phyloP scores from a whole-genome alignment of 2,329 filamentous ascomycete genomes.

The Calonectria multiphialidica region DNA sequence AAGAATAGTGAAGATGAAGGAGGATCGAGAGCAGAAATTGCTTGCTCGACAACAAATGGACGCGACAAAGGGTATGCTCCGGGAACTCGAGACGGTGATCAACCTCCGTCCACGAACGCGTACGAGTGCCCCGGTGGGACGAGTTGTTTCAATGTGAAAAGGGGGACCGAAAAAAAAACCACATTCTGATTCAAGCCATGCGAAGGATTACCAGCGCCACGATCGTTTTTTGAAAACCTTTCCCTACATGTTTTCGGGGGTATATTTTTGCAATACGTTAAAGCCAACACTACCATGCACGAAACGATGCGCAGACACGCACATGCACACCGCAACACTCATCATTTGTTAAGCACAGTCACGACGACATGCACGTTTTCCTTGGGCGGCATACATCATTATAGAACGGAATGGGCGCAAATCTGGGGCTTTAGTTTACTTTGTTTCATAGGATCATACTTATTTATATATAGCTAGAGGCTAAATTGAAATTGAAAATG shows the following conservation, averaged over 20 bases:
- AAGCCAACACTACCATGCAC: constrained; percentile 6
- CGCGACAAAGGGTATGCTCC: constrained; percentile 88
- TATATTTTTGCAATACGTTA: constrained; percentile 4
- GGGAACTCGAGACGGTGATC: constrained; percentile 93
- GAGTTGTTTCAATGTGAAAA: constrained; percentile 57
- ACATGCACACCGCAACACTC: constrained; percentile 16
- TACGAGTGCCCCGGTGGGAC: constrained; percentile 51
- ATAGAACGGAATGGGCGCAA: constrained; percentile 27
- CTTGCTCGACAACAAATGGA: constrained; percentile 80
- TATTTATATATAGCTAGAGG: background rate
- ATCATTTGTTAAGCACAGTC: constrained; percentile 12
- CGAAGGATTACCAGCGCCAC: background rate
- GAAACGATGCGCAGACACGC: constrained; percentile 13
- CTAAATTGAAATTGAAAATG: background rate
- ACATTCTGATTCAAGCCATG: too few relatives aligned
- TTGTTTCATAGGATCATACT: background rate
- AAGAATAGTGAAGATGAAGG: constrained; percentile 86
- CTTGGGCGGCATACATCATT: constrained; percentile 18
- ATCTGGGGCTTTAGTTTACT: background rate
- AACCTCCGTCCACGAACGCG: constrained; percentile 60
- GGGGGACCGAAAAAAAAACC: too few relatives aligned
- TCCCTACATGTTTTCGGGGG: background rate
- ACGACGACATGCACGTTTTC: constrained; percentile 29
- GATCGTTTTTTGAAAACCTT: constrained; percentile 2
- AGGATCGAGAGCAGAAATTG: constrained; percentile 83